These are phyloP conservation scores for Ganoderma multipileum DNA, from an alignment of 1,284 basidiomycete species.

Conservation along the genomic window DNA sequence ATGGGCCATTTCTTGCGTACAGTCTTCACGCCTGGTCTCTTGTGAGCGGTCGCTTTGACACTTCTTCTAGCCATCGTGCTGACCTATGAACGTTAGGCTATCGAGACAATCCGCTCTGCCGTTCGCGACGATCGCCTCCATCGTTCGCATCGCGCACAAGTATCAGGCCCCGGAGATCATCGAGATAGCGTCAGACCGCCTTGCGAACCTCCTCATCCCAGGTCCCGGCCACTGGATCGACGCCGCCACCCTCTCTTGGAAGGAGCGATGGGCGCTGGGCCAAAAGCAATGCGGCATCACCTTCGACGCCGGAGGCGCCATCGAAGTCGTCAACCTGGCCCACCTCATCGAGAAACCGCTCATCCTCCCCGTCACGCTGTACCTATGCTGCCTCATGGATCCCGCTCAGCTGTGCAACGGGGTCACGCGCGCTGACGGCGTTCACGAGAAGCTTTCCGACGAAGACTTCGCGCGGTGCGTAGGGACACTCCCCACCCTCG, in stretches of 20 bases:
- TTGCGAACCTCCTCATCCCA: slow-evolving; percentile 4
- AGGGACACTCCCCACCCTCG: not conserved
- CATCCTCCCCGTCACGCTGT: slow-evolving; percentile 11
- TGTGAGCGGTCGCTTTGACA: not conserved
- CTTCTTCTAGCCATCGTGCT: not conserved
- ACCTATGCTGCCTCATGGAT: slow-evolving; percentile 3
- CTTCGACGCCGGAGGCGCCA: slow-evolving; percentile 1
- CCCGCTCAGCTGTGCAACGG: not conserved
- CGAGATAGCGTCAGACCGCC: not conserved
- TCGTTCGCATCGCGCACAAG: slow-evolving; percentile 18
- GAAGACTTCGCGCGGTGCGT: slow-evolving; percentile 7
- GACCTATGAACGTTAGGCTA: not conserved
- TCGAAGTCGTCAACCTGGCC: not conserved
- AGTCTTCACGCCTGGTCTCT: not conserved
- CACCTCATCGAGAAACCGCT: not conserved
- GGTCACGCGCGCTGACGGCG: slow-evolving; percentile 1
- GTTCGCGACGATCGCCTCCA: not conserved
- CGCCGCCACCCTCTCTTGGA: not conserved
- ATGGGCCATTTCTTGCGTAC: slow-evolving; percentile 7
- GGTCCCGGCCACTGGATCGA: slow-evolving; percentile 5
- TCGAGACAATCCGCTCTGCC: not conserved
- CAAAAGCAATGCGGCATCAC: not conserved
- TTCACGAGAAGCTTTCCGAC: not conserved
- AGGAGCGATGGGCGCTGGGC: not conserved
- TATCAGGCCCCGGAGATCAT: slow-evolving; percentile 8